Evolutionary conservation across 108 stramenopile genomes (phyloP), one percentile per base, ranked within the genome.

Genomic region (Discostella stelligeroides): DNA sequence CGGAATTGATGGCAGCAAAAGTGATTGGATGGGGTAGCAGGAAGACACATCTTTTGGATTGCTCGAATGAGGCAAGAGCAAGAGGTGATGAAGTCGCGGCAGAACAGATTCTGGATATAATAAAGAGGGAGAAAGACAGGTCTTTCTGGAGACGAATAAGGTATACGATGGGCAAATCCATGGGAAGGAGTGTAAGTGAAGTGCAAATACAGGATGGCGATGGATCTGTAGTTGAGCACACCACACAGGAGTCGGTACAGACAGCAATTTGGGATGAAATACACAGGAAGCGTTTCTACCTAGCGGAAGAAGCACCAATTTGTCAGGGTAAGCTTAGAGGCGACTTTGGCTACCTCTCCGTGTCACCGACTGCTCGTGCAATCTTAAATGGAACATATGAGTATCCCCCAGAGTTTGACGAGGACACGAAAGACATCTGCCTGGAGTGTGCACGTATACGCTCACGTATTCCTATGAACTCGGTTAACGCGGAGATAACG

Each of bases 331-430:
- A 37, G 5, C 53, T 67, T 1, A 18, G 53, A 20, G 40, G 40
- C 21, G 66, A 67, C 20, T 43, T 67, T 4, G 66, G 66, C 0
- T 67, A 67, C n/a, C n/a, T n/a, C n/a, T n/a, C n/a, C n/a, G n/a
- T n/a, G n/a, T n/a, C n/a, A n/a, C n/a, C n/a, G n/a, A n/a, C n/a
- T n/a, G n/a, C n/a, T n/a, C n/a, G n/a, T n/a, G n/a, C n/a, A n/a
- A n/a, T n/a, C n/a, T n/a, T n/a, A n/a, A n/a, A n/a, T n/a, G n/a
- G n/a, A n/a, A n/a, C n/a, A n/a, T n/a, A n/a, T n/a, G n/a, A n/a
- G n/a, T n/a, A n/a, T n/a, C n/a, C n/a, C n/a, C n/a, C n/a, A n/a
- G n/a, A n/a, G n/a, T n/a, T n/a, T n/a, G n/a, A n/a, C n/a, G n/a
- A n/a, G n/a, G n/a, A n/a, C n/a, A n/a, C n/a, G n/a, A n/a, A n/a